Percentiles rank a stretch among this genome's conserved stretches.
Evolutionary conservation across 805 yeast species (phyloP).

Genomic region (Debaryomyces hansenii): DNA sequence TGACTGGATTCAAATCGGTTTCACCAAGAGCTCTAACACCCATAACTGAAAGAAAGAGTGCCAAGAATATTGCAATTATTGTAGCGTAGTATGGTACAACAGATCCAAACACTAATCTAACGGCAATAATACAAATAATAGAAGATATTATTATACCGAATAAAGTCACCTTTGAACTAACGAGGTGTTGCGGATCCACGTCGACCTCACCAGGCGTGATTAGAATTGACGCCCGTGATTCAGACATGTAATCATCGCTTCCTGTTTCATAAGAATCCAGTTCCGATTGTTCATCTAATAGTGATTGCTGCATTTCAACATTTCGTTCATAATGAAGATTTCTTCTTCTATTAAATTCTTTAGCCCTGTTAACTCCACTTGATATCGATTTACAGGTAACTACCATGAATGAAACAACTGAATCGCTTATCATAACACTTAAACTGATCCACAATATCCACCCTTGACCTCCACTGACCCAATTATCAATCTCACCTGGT

Average conservation of each 20-base stretch:
- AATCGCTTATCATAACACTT: slow-evolving; percentile 92
- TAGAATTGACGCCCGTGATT: background rate
- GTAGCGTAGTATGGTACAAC: slow-evolving; percentile 72
- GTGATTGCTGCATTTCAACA: slow-evolving; percentile 36
- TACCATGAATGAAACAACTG: slow-evolving; percentile 74
- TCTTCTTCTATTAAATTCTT: slow-evolving; percentile 1
- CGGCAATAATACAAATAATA: slow-evolving; percentile 62
- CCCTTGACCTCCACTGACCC: slow-evolving; percentile 94
- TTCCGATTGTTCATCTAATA: slow-evolving; percentile 10
- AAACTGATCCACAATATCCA: slow-evolving; percentile 96
- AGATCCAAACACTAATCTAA: slow-evolving; percentile 67
- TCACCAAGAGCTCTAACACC: slow-evolving; percentile 96
- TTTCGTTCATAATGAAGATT: background rate
- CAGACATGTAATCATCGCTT: background rate
- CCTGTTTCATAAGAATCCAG: background rate
- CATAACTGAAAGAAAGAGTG: slow-evolving; percentile 74
- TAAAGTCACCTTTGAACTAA: slow-evolving; percentile 48
- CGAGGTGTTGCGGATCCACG: slow-evolving; percentile 45
- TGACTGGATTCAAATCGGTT: slow-evolving; percentile 94
- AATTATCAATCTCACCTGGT: slow-evolving; percentile 83
- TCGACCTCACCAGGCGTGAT: slow-evolving; percentile 11
- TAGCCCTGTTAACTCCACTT: slow-evolving; percentile 6
- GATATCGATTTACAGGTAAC: slow-evolving; percentile 48
- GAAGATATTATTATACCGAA: slow-evolving; percentile 68
- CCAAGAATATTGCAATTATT: slow-evolving; percentile 66